Evolutionary conservation across 352 stramenopile genomes (phyloP), one percentile per base, ranked within the genome.

Genomic region (Phytophthora podocarpi): DNA sequence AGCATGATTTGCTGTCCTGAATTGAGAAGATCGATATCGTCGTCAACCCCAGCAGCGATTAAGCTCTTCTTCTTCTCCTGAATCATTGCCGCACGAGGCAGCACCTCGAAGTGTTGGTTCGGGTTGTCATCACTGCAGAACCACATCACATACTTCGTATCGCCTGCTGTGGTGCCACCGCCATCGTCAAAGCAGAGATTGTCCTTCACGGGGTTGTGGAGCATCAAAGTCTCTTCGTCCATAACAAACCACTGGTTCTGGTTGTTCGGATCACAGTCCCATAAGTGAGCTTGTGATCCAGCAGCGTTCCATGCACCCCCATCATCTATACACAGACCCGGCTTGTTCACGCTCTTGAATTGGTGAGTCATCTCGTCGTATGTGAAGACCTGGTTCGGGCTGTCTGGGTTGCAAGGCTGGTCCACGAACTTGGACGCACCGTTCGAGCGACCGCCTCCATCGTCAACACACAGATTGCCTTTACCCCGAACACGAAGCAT

Each of bases 31-130:
- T 67, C 30, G 16, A 57, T 18, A 8, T 56, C 43, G n/a, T 67
- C 51, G 23, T 67, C 50, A n/a, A 63, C 9, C 11, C 42, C 59
- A 30, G 59, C 50, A 45, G 51, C 57, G 24, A 55, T 27, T 11
- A 67, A 31, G 0, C 21, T 42, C 32, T 64, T 59, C 37, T 41
- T 64, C 50, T 67, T 57, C 16, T 63, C 36, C 2, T 35, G 32
- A n/a, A 55, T 7, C 30, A 70, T 48, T 0, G 21, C 23, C 20
- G 56, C 55, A 11, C 41, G 43, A 39, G 62, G 30, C 13, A 74
- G 13, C 9, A 74, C 47, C 35, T 76, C 64, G 30, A 78, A 82
- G 53, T 73, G 63, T 32, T 82, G 74, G 43, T 82, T 82, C 46
- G 64, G 35, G 27, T 43, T 64, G 39, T 51, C 42, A 2, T 24